Evolutionary conservation across 2,329 filamentous ascomycete genomes (phyloP), one percentile per base, ranked within the genome.

Genomic region (Helicocarpus griseus): DNA sequence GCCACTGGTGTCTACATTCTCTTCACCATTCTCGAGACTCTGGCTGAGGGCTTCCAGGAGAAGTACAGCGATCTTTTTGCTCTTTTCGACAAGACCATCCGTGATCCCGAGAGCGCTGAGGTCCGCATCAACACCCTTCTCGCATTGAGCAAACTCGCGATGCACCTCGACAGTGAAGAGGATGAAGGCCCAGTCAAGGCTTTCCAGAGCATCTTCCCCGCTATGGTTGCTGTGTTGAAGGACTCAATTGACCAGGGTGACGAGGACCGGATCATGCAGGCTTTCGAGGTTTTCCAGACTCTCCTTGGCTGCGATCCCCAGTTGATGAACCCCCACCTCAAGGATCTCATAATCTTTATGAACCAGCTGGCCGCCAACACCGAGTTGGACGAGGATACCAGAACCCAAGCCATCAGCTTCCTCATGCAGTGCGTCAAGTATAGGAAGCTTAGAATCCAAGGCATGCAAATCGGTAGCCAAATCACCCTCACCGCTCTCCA

Each of bases 241-340:
- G 79, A 84, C 56, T 82, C 87, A 24, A 86, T 97, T 53, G 80
- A 89, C 61, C 79, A 80, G 52, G 80, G 81, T 52, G 86, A 96
- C 61, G 90, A 96, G 61, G 90, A 95, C 65, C 85, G 86, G 66
- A 84, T 87, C 60, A 88, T 91, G 76, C 84, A 91, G 65, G 82
- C 89, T 24, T 98, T 97, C 61, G 93, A 97, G 67, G 89, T 95
- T 59, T 95, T 97, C 80, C 93, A 97, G 75, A 93, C 88, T 48
- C 84, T 96, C 62, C 80, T 98, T 50, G 87, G 86, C 57, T 95
- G 89, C 68, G 91, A 96, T 67, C 86, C 88, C 28, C 81, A 87
- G 44, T 80, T 97, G 48, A 76, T 97, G 49, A 86, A 85, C 58
- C 77, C 81, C 51, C 90, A 96, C 73, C 88, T 98, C 64, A 88